Percentiles rank a stretch among this genome's conserved stretches.
phyloP scores from a whole-genome alignment of 345 rosid genomes.

The Stellera chamaejasme region DNA sequence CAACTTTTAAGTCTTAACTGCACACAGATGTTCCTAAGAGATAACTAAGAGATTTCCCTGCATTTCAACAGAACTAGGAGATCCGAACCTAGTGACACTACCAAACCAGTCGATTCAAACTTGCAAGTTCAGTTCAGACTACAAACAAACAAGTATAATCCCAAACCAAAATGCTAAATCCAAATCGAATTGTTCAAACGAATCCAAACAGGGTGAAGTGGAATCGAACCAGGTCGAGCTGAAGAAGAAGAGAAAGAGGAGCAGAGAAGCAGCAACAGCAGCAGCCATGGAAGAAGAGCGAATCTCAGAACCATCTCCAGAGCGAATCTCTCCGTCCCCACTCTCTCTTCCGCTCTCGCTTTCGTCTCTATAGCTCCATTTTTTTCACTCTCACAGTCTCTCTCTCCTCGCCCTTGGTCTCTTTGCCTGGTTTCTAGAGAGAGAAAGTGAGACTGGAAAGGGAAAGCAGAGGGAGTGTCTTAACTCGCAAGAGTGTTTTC shows the following conservation, averaged over 20 bases:
- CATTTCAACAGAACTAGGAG: neutral
- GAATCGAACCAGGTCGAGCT: constrained; percentile 41
- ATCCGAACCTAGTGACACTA: neutral
- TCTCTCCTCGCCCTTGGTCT: neutral
- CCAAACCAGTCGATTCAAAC: constrained; percentile 1
- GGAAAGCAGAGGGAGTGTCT: constrained; percentile 5
- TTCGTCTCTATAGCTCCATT: constrained; percentile 12
- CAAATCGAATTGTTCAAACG: constrained; percentile 4
- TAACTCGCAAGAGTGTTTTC: neutral
- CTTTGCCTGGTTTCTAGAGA: constrained; percentile 7
- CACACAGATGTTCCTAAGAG: too few species aligned
- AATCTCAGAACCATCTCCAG: constrained; percentile 28
- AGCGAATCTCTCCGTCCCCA: neutral
- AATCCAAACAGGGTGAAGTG: constrained; percentile 10
- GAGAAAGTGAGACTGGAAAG: neutral
- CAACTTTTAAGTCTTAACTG: too few species aligned
- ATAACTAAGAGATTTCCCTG: too few species aligned
- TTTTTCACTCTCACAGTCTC: constrained; percentile 8
- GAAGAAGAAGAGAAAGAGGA: constrained; percentile 25
- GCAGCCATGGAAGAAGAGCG: constrained; percentile 17
- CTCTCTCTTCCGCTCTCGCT: neutral
- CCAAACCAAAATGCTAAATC: constrained; percentile 2
- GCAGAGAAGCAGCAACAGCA: constrained; percentile 30
- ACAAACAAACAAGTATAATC: neutral
- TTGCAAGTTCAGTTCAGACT: neutral